Evolutionary conservation across 2,329 filamentous ascomycete species (phyloP).

Genomic region (Hirsutella minnesotensis): DNA sequence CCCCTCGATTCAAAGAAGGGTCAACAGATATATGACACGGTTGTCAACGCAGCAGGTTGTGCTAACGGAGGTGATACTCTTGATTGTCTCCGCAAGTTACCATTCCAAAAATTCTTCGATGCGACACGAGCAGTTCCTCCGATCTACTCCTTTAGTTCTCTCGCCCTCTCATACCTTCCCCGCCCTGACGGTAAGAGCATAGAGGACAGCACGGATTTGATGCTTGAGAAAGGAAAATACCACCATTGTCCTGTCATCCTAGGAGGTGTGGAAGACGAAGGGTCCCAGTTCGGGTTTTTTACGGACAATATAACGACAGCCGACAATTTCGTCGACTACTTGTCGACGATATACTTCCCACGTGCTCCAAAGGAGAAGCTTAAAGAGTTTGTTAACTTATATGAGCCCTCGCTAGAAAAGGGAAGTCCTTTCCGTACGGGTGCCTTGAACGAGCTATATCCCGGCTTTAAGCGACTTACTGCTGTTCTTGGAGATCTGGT

Average conservation of each 20-base stretch:
- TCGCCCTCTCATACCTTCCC: conserved; percentile 63
- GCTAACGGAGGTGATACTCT: conserved; percentile 42
- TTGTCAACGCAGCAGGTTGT: conserved; percentile 53
- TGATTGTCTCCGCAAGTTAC: conserved; percentile 49
- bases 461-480: conserved; percentile 64
- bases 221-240: conserved; percentile 37
- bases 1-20: conserved; percentile 54
- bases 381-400: conserved; percentile 45
- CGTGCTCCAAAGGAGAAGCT: conserved; percentile 39
- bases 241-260: conserved; percentile 41
- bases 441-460: conserved; percentile 58
- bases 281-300: conserved; percentile 61
- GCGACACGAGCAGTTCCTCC: conserved; percentile 61
- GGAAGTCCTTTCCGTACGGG: conserved; percentile 65
- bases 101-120: conserved; percentile 48
- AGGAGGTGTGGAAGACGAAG: conserved; percentile 71
- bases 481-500: conserved; percentile 65
- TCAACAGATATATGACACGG: conserved; percentile 51
- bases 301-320: conserved; percentile 56
- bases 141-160: conserved; percentile 52
- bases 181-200: conserved; percentile 57
- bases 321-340: conserved; percentile 46
- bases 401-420: conserved; percentile 39
- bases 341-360: conserved; percentile 48
- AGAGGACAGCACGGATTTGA: conserved; percentile 48